phyloP scores from a whole-genome alignment of 345 rosid genomes.

The Microcos paniculata region DNA sequence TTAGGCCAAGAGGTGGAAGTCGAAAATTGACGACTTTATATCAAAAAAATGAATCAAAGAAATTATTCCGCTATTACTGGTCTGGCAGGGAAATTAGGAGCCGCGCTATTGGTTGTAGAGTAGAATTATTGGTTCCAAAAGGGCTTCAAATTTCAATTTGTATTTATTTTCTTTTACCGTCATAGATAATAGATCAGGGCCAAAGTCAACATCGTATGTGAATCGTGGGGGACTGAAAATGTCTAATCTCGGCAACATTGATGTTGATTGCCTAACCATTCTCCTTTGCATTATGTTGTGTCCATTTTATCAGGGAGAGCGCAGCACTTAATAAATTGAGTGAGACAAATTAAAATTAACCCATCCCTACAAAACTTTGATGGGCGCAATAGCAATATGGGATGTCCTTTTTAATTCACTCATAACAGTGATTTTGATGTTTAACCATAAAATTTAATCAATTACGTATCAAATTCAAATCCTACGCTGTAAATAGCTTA shows the following conservation, averaged over 20 bases:
- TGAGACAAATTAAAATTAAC: neutral
- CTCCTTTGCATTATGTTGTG: neutral
- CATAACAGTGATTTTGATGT: neutral
- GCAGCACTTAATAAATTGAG: neutral
- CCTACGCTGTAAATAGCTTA: no score
- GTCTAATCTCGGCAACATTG: neutral
- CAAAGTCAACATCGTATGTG: neutral
- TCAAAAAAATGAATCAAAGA: no score
- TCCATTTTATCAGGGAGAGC: no score
- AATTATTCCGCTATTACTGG: no score
- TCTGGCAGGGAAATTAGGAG: no score
- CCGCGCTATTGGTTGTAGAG: no score
- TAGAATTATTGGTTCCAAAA: neutral
- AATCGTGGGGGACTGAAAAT: neutral
- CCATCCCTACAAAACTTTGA: neutral
- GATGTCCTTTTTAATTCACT: neutral
- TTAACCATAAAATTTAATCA: neutral
- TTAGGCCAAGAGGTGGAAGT: no score
- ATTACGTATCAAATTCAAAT: neutral
- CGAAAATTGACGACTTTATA: no score
- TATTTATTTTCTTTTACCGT: neutral
- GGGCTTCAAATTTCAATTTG: no score
- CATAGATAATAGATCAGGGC: neutral
- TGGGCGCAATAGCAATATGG: neutral
- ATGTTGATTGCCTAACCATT: neutral